Conservation (phyloP, 176 grass and related monocot genomes). For the Oryza meyeriana region DNA sequence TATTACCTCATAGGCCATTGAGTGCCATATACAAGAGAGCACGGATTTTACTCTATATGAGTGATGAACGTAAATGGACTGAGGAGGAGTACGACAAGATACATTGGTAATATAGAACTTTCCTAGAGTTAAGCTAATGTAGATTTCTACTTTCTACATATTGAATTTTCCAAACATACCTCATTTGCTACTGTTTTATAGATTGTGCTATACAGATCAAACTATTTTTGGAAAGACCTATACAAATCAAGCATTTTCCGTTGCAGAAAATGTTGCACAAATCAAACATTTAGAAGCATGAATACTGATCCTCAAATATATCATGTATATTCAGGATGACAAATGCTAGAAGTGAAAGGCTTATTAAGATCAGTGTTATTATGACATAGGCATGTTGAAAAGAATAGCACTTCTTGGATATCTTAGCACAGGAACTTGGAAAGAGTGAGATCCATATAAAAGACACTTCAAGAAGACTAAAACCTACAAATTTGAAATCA, state of each 20-base stretch:
- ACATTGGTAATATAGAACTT: slow-evolving; percentile 33
- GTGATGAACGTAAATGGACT: slow-evolving; percentile 52
- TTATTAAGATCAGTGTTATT: slow-evolving; percentile 19
- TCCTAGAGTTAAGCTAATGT: background rate
- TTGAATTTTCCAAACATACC: background rate
- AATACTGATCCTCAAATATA: background rate
- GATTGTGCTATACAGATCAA: background rate
- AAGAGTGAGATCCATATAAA: slow-evolving; percentile 53
- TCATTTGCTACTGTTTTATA: slow-evolving; percentile 2
- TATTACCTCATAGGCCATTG: slow-evolving; percentile 54
- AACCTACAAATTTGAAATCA: slow-evolving; percentile 41
- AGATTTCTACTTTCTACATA: too few species aligned
- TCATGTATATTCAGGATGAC: background rate
- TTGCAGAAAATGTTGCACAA: too few species aligned
- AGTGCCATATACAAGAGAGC: slow-evolving; percentile 39
- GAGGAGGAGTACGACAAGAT: slow-evolving; percentile 54
- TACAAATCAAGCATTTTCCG: background rate
- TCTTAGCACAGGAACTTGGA: slow-evolving; percentile 25
- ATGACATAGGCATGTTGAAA: slow-evolving; percentile 45
- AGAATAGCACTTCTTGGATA: slow-evolving; percentile 45
- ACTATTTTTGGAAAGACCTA: background rate
- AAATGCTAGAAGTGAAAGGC: background rate
- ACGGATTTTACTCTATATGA: slow-evolving; percentile 41
- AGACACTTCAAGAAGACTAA: slow-evolving; percentile 71
- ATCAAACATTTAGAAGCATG: background rate